These are phyloP conservation scores for Metschnikowia reukaufii DNA, from an alignment of 805 yeast genomes.

Conservation along the genomic window DNA sequence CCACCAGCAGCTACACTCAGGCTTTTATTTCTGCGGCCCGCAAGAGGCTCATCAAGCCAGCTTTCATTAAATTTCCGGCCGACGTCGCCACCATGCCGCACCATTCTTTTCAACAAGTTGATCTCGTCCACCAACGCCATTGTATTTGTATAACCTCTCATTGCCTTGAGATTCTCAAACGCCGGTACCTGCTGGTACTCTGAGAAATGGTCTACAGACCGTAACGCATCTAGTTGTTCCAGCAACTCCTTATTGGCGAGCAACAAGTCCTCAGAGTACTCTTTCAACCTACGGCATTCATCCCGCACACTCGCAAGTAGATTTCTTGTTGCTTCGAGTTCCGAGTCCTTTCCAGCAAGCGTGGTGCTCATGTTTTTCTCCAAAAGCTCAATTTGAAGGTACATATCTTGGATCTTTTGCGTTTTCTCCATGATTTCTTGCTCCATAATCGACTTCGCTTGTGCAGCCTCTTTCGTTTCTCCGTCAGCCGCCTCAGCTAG, in stretches of 20 bases:
- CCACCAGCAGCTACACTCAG: neutral
- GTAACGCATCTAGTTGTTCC: constrained; percentile 27
- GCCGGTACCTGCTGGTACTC: constrained; percentile 16
- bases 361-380: constrained; percentile 43
- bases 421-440: constrained; percentile 13
- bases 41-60: constrained; percentile 8
- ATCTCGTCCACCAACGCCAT: constrained; percentile 47
- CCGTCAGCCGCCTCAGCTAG: neutral
- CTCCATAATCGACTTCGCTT: constrained; percentile 3
- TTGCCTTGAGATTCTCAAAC: constrained; percentile 35
- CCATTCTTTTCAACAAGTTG: constrained; percentile 38
- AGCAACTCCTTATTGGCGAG: constrained; percentile 24
- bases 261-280: constrained; percentile 20
- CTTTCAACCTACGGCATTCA: constrained; percentile 21
- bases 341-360: constrained; percentile 28
- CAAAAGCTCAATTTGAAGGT: constrained; percentile 45
- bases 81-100: constrained; percentile 10
- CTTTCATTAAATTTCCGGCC: neutral
- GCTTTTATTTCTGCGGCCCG: neutral
- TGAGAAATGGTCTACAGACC: constrained; percentile 20
- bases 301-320: constrained; percentile 9
- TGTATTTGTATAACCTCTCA: constrained; percentile 32
- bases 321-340: constrained; percentile 19
- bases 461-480: neutral
- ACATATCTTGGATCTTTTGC: constrained; percentile 40